Evolutionary conservation across 2,329 filamentous ascomycete species (phyloP).

Genomic region (Cladophialophora chaetospira): DNA sequence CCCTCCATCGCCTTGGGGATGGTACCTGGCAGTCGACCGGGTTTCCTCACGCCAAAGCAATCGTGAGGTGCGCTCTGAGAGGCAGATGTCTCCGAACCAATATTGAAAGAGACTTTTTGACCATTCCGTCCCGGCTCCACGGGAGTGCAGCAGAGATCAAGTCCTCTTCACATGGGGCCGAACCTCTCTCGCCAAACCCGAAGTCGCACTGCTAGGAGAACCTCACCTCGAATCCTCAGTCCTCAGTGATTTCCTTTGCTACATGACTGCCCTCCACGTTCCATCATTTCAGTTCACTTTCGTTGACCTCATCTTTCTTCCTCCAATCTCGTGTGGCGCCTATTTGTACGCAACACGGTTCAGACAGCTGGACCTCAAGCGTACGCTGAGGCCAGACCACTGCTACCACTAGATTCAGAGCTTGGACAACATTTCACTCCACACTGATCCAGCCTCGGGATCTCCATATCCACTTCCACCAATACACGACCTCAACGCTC

Average conservation of each 20-base stretch:
- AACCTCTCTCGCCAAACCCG: slow-evolving; percentile 6
- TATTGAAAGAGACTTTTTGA: background rate
- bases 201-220: background rate
- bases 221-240: background rate
- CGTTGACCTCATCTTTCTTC: background rate
- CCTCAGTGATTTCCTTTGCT: background rate
- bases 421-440: background rate
- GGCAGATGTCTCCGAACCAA: background rate
- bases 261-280: background rate
- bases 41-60: background rate
- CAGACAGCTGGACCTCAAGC: background rate
- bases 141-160: background rate
- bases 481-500: slow-evolving; percentile 4
- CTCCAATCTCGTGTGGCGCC: background rate
- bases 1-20: background rate
- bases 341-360: background rate
- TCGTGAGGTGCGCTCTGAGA: background rate
- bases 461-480: slow-evolving; percentile 5
- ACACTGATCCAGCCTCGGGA: slow-evolving; percentile 9
- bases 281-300: slow-evolving; percentile 1
- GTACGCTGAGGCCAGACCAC: background rate
- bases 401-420: background rate
- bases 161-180: slow-evolving; percentile 10
- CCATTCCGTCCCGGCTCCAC: too few relatives aligned
- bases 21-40: background rate